A percentile compares a stretch with the other conserved stretches of the same genome.
These are phyloP conservation scores for Eucalyptus sp. DNA, from an alignment of 345 rosid species.

Conservation along the genomic window DNA sequence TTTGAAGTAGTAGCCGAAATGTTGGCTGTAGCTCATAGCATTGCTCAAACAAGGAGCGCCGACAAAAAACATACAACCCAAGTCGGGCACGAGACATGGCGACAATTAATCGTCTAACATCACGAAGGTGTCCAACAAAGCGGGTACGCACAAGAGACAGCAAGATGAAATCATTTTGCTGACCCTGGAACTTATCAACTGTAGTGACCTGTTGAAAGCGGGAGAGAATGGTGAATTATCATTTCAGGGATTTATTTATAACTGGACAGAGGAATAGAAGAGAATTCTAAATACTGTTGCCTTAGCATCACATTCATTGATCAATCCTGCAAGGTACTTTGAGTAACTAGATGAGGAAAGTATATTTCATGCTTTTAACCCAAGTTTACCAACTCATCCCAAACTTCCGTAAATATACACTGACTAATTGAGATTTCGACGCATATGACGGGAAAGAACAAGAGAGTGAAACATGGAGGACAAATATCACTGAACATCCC, in stretches of 20 bases:
- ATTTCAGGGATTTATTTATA: not conserved
- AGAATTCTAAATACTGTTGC: not conserved
- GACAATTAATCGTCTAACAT: slow-evolving; percentile 89
- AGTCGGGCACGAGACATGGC: slow-evolving; percentile 99
- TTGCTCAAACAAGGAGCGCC: slow-evolving; percentile 86
- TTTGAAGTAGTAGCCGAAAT: slow-evolving; percentile 61
- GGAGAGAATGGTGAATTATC: not conserved
- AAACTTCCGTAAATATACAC: not conserved
- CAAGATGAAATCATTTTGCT: slow-evolving; percentile 90
- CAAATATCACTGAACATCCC: not conserved
- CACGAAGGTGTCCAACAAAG: slow-evolving; percentile 97
- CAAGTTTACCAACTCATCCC: not conserved
- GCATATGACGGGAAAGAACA: not conserved
- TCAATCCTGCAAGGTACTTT: not conserved
- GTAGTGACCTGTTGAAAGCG: slow-evolving; percentile 53
- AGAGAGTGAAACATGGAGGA: not conserved
- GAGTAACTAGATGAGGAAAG: not conserved
- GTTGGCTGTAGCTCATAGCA: slow-evolving; percentile 98
- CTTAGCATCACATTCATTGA: not conserved
- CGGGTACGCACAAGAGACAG: slow-evolving; percentile 94
- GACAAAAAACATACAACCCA: slow-evolving; percentile 83
- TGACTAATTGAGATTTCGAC: not conserved
- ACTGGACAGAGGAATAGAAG: not conserved
- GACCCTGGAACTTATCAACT: slow-evolving; percentile 99
- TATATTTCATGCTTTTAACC: not conserved